Evolutionary conservation across 208 protist species (phyloP), one percentile per base, ranked within the genome.

Genomic region (Herpetomonas samuelpessoai): DNA sequence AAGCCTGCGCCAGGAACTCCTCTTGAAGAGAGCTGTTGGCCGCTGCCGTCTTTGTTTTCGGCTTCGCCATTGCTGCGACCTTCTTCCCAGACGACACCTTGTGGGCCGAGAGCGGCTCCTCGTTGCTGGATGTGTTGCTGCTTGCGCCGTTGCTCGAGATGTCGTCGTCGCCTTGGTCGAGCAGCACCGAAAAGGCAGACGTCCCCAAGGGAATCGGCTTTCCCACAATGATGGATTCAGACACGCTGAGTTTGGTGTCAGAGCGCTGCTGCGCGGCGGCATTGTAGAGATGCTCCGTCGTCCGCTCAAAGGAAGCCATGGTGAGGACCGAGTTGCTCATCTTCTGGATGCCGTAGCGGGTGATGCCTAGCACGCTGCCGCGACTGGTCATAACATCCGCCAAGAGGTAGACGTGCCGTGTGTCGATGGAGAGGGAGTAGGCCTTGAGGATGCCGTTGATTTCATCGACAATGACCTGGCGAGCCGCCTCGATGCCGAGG

Each of bases 221-320:
- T 53, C 98, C 98, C 60, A 99, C 88, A 64, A 99, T 99, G 68
- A 99, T 99, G 73, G 93, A 97, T 66, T 99, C 98, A 24, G 86
- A 97, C 1, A 99, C 97, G 65, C 75, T 79, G 3, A 95, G 77
- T 9, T 90, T 83, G 22, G 71, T 68, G 61, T 97, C 93, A 47
- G 67, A 69, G 57, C 92, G 80, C 48, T 91, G 80, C 61, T 95
- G 83, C 31, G 97, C 83, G 39, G 97, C 97, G 27, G 98, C 98
- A 62, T 99, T 98, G 85, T 99, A 99, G 6, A 99, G 81, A 72
- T 99, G 97, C 57, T 99, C 98, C 1, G 91, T 98, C 2, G 99
- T 99, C 60, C 96, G 89, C 86, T 99, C 99, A 71, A 99, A 99
- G 26, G 97, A 99, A 18, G 99, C 99, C 67, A 99, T 93, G 71